phyloP scores from a whole-genome alignment of 2,329 filamentous ascomycete species.

The Verticillium nonalfalfae region DNA sequence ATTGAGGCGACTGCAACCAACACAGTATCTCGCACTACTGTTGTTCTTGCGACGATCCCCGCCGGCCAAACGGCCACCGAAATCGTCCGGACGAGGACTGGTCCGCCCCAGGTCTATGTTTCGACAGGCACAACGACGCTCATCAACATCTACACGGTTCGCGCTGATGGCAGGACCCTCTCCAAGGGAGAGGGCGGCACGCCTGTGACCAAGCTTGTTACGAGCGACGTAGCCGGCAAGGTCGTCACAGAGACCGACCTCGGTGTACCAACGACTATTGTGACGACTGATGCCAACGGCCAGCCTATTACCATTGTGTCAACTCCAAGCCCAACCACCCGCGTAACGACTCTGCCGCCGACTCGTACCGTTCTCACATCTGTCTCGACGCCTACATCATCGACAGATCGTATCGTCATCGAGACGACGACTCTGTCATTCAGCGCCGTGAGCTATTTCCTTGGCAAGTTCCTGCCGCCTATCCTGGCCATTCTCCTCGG shows the following conservation, averaged over 20 bases:
- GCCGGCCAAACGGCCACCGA: not conserved
- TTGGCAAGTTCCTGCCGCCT: conserved; percentile 34
- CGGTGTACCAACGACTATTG: conserved; percentile 12
- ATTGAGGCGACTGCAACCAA: not conserved
- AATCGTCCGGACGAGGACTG: not conserved
- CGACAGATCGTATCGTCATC: conserved; percentile 9
- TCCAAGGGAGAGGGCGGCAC: not conserved
- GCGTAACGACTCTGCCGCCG: conserved; percentile 13
- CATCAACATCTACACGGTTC: conserved; percentile 11
- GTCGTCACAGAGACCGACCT: conserved; percentile 11
- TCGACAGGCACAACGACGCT: conserved; percentile 14
- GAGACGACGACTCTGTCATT: conserved; percentile 15
- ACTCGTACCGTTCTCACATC: conserved; percentile 17
- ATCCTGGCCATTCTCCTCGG: conserved; percentile 30
- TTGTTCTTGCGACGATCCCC: not conserved
- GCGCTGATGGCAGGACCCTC: conserved; percentile 2
- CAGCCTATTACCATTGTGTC: conserved; percentile 19
- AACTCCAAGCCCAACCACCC: conserved; percentile 17
- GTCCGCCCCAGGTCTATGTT: conserved; percentile 5
- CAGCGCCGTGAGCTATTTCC: conserved; percentile 24
- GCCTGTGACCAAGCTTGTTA: conserved; percentile 14
- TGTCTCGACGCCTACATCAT: conserved; percentile 7
- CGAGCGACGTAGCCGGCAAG: conserved; percentile 13
- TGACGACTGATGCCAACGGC: conserved; percentile 18
- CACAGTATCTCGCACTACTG: not conserved